phyloP scores from a whole-genome alignment of 2,329 filamentous ascomycete genomes.

The Amphichorda felina region DNA sequence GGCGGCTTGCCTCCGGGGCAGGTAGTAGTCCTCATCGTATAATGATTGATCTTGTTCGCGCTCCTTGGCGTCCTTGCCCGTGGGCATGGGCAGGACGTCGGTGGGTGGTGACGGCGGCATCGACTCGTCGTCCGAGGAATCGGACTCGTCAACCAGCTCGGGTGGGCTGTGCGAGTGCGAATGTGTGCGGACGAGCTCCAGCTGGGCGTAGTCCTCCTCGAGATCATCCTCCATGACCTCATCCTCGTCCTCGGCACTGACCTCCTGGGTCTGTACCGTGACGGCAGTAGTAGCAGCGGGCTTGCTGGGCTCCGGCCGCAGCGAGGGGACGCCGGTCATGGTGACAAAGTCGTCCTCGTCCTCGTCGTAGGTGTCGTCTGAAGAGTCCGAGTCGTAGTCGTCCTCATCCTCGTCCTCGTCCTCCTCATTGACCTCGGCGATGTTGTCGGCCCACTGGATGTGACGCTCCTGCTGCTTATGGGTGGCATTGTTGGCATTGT shows the following conservation, averaged over 20 bases:
- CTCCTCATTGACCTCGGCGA: conserved; percentile 40
- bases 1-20: conserved; percentile 26
- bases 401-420: conserved; percentile 38
- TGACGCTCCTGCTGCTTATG: conserved; percentile 50
- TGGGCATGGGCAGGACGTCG: conserved; percentile 41
- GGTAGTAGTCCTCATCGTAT: conserved; percentile 42
- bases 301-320: conserved; percentile 24
- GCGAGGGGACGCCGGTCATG: conserved; percentile 34
- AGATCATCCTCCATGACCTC: conserved; percentile 40
- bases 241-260: conserved; percentile 27
- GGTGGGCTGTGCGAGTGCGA: conserved; percentile 57
- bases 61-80: conserved; percentile 39
- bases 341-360: conserved; percentile 47
- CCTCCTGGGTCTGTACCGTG: conserved; percentile 11
- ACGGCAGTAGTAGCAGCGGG: conserved; percentile 27
- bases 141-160: conserved; percentile 55
- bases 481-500: conserved; percentile 23
- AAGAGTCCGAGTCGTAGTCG: conserved; percentile 39
- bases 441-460: conserved; percentile 78
- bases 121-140: conserved; percentile 64
- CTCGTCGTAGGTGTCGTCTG: conserved; percentile 35
- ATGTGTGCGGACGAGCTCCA: conserved; percentile 55
- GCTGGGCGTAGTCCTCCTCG: conserved; percentile 52
- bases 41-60: conserved; percentile 26
- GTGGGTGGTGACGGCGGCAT: conserved; percentile 61